Percentiles rank a stretch among this genome's conserved stretches.
Conservation (phyloP, 1,139 yeast genomes). For the Debaryomyces coudertii region DNA sequence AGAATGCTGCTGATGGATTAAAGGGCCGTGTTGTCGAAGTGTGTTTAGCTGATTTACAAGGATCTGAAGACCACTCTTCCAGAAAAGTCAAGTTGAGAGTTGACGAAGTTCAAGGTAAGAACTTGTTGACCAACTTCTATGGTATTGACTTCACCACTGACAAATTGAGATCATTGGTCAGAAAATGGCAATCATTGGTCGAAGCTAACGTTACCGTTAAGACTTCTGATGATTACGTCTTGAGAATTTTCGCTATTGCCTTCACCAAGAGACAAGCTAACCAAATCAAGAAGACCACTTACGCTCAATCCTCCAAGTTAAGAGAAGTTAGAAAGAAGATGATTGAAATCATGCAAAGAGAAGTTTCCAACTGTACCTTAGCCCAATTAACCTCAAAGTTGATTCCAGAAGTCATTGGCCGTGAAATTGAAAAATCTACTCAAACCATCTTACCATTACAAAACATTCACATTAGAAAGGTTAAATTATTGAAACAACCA, state of each 20-base stretch:
- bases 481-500: constrained; percentile 55
- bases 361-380: constrained; percentile 52
- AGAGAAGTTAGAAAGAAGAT: constrained; percentile 56
- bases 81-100: constrained; percentile 57
- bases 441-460: constrained; percentile 56
- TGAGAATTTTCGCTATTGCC: constrained; percentile 55
- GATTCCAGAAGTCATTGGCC: constrained; percentile 57
- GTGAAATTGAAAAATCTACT: constrained; percentile 56
- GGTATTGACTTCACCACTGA: constrained; percentile 55
- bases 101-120: constrained; percentile 57
- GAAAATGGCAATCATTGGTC: constrained; percentile 58
- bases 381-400: constrained; percentile 55
- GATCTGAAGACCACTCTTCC: constrained; percentile 56
- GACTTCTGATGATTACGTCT: constrained; percentile 54
- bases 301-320: constrained; percentile 55
- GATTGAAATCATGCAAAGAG: constrained; percentile 57
- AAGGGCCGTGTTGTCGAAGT: constrained; percentile 57
- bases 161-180: constrained; percentile 54
- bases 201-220: constrained; percentile 56
- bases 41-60: constrained; percentile 54
- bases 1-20: constrained; percentile 56
- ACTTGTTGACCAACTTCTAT: constrained; percentile 58
- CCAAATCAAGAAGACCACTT: constrained; percentile 55
- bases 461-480: constrained; percentile 57
- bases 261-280: constrained; percentile 57